Evolutionary conservation across 129 eudicot genomes (phyloP), one percentile per base, ranked within the genome.

Genomic region (Flaveria trinervia): DNA sequence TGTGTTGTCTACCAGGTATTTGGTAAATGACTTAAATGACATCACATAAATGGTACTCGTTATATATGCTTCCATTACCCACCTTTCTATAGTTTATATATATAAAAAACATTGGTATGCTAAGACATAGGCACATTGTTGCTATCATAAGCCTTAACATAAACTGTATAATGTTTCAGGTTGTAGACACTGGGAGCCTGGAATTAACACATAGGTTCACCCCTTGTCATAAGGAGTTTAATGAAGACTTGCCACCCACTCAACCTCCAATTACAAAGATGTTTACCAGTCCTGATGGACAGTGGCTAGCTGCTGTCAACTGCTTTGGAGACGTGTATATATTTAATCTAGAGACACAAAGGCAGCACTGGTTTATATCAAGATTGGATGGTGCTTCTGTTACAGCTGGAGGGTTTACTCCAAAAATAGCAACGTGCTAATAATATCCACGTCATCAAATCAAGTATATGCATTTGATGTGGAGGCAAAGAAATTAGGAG

Each of bases 311-410:
- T 77, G 89, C 99, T 70, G 83, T 89, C 39, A 95, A 95, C 79
- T 91, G 96, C 81, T 88, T 87, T 41, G 99, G 99, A 64, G 99
- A 95, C 85, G 83, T 95, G 43, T 91, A 95, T 69, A 82, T 91
- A 55, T 95, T 91, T 73, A 89, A 95, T 77, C 82, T 95, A 54
- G 96, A 95, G 88, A 89, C 85, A 4, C 86, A 83, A 70, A 91
- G 97, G 88, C 99, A 95, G 65, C 99, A 95, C 81, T 95, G 97
- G 99, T 91, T 91, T 78, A 82, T 95, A 79, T 81, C 99, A 72
- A 84, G 97, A 84, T 83, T 95, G 84, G 92, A 89, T 78, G 99
- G 97, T 25, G 94, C 94, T 43, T 89, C 97, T 16, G 96, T 95
- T 45, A 89, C 97, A 13, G 94, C 97, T 71, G 94, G 87, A 73